phyloP scores from a whole-genome alignment of 495 filamentous ascomycete genomes.

The Lophium mytilinum region DNA sequence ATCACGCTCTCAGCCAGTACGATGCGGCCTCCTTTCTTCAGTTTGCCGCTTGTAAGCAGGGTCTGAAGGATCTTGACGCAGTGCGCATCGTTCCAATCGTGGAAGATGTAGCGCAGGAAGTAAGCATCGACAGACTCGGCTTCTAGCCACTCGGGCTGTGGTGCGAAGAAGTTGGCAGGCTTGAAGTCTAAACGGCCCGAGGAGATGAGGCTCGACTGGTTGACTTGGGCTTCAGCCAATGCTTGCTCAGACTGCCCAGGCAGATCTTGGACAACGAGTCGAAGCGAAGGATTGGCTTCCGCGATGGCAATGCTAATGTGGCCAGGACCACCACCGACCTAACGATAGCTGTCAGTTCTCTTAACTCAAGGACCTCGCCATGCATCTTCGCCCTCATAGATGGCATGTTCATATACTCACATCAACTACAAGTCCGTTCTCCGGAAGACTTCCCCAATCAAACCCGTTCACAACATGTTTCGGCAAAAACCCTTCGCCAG shows the following conservation, averaged over 20 bases:
- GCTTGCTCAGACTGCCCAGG: neutral
- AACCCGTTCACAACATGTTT: neutral
- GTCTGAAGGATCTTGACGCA: slow-evolving; percentile 1
- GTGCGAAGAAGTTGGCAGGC: neutral
- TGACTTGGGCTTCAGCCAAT: neutral
- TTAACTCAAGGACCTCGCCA: neutral
- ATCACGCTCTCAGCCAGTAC: neutral
- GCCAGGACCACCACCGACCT: neutral
- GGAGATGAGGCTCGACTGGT: neutral
- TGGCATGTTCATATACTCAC: neutral
- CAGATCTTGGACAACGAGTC: neutral
- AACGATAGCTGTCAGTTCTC: neutral
- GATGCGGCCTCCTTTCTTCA: neutral
- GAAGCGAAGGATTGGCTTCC: neutral
- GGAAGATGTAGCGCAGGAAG: slow-evolving; percentile 1
- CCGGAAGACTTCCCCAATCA: neutral
- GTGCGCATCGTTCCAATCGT: neutral
- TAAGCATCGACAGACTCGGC: neutral
- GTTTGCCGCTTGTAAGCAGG: neutral
- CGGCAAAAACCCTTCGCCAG: neutral
- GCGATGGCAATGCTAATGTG: neutral
- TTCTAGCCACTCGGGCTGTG: neutral
- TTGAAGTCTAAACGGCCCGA: neutral
- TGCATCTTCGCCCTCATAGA: too few relatives aligned
- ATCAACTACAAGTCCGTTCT: neutral